A percentile compares a stretch with the other conserved stretches of the same genome.
Evolutionary conservation across 73 alveolate species (phyloP).

Genomic region (Blepharisma stoltei): DNA sequence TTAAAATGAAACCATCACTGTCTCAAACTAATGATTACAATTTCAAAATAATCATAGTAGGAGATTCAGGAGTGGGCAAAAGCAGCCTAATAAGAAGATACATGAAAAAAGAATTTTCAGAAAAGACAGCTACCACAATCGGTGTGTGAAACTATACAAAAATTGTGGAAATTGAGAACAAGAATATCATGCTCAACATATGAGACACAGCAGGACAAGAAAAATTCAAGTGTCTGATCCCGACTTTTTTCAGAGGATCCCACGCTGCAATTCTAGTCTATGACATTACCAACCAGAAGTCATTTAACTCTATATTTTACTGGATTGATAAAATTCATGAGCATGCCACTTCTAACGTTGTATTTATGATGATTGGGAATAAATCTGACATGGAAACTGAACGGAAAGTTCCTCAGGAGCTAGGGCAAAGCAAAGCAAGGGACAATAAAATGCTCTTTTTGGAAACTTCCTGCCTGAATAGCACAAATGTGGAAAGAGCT

Average conservation of each 20-base stretch:
- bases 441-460: constrained; percentile 10
- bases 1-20: background rate
- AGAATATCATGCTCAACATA: constrained; percentile 48
- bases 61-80: constrained; percentile 82
- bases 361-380: constrained; percentile 32
- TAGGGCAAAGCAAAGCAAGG: constrained; percentile 6
- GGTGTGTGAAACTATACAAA: constrained; percentile 67
- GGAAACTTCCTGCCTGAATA: constrained; percentile 23
- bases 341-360: constrained; percentile 32
- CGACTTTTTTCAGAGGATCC: constrained; percentile 62
- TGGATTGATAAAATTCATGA: constrained; percentile 70
- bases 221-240: constrained; percentile 57
- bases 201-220: constrained; percentile 84
- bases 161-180: constrained; percentile 40
- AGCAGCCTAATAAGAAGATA: constrained; percentile 48
- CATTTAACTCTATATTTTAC: constrained; percentile 50
- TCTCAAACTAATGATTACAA: constrained; percentile 22
- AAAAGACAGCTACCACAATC: constrained; percentile 53
- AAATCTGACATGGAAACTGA: constrained; percentile 11
- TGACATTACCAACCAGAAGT: constrained; percentile 62
- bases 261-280: constrained; percentile 60
- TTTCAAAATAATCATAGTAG: constrained; percentile 34
- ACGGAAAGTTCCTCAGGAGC: constrained; percentile 6
- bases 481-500: constrained; percentile 19
- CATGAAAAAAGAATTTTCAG: constrained; percentile 52